Percentiles rank a stretch among this genome's conserved stretches.
phyloP scores from a whole-genome alignment of 2,329 filamentous ascomycete genomes.

The Aspergillus sp. region DNA sequence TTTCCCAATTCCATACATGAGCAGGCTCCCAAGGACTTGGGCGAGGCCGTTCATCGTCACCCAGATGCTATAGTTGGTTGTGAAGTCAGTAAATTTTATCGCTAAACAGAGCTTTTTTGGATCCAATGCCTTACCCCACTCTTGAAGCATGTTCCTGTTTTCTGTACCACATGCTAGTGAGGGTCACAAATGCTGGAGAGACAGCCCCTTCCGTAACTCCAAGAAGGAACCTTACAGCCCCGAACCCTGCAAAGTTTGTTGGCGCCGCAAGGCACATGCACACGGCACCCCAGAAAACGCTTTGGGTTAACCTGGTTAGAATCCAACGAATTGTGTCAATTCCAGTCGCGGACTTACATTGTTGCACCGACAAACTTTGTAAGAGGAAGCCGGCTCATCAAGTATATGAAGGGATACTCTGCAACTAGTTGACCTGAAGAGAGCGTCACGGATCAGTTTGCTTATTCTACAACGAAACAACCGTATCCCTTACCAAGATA shows the following conservation, averaged over 20 bases:
- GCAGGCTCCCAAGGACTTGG: constrained; percentile 48
- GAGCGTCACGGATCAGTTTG: background rate
- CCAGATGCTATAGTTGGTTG: constrained; percentile 26
- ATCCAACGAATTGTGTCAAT: too few species aligned
- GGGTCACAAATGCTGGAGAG: constrained; percentile 49
- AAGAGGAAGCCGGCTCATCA: constrained; percentile 52
- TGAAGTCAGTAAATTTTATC: background rate
- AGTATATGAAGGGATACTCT: constrained; percentile 53
- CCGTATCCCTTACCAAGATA: constrained; percentile 30
- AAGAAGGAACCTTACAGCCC: constrained; percentile 45
- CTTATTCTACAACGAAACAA: background rate
- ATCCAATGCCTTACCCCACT: constrained; percentile 17
- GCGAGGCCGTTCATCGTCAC: constrained; percentile 51
- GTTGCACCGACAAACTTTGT: constrained; percentile 52
- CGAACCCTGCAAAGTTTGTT: constrained; percentile 43
- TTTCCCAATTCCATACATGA: constrained; percentile 56
- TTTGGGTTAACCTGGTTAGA: background rate
- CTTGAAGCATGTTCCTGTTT: constrained; percentile 41
- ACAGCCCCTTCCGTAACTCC: constrained; percentile 51
- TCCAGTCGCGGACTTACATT: constrained; percentile 33
- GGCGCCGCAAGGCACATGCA: constrained; percentile 50
- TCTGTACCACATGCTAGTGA: constrained; percentile 48
- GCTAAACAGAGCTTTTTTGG: too few species aligned
- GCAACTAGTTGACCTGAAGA: constrained; percentile 43
- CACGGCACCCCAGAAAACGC: constrained; percentile 47